phyloP scores from a whole-genome alignment of 306 rosid species.

The Inga leiocalycina region DNA sequence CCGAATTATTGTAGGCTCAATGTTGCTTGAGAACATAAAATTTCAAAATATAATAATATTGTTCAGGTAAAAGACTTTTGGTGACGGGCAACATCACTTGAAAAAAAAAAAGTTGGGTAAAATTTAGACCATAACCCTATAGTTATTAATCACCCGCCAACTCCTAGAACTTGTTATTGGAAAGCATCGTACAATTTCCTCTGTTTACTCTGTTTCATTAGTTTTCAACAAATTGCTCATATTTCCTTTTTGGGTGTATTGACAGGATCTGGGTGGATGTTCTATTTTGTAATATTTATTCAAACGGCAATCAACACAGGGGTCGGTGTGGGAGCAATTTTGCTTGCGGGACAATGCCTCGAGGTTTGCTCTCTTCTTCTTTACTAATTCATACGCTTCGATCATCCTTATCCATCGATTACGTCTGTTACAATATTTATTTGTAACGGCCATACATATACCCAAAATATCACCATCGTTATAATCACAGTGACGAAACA shows the following conservation, averaged over 20 bases:
- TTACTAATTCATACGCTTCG: background rate
- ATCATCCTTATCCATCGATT: background rate
- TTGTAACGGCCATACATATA: background rate
- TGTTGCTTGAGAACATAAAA: too few species aligned
- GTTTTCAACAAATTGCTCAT: background rate
- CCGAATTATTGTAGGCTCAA: too few species aligned
- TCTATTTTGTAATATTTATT: slow-evolving; percentile 83
- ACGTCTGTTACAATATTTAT: background rate
- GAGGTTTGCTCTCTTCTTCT: slow-evolving; percentile 46
- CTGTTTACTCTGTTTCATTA: background rate
- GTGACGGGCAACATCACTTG: too few species aligned
- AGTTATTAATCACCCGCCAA: background rate
- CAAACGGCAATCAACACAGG: slow-evolving; percentile 95
- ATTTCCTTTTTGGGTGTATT: background rate
- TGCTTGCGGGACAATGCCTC: slow-evolving; percentile 77
- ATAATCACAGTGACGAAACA: background rate
- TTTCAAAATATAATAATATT: too few species aligned
- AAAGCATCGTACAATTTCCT: background rate
- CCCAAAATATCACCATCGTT: background rate
- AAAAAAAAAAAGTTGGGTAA: too few species aligned
- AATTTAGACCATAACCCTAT: too few species aligned
- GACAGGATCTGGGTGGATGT: slow-evolving; percentile 93
- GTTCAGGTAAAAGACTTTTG: too few species aligned
- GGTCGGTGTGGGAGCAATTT: slow-evolving; percentile 82
- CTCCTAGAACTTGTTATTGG: background rate